These are phyloP conservation scores for Emmonsia crescens DNA, from an alignment of 2,329 filamentous ascomycete genomes.

Conservation along the genomic window DNA sequence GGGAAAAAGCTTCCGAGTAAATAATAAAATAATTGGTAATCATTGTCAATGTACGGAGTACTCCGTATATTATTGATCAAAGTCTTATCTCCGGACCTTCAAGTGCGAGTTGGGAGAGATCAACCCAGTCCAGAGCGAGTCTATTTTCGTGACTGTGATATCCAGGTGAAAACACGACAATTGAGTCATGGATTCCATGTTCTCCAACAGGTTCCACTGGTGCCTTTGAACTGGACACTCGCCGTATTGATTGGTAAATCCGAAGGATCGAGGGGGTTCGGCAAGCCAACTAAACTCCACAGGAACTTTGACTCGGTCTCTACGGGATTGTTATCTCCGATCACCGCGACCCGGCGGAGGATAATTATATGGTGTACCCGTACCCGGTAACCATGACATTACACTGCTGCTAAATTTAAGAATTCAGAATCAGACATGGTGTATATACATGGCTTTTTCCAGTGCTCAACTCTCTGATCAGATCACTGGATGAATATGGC, in stretches of 20 bases:
- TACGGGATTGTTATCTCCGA: too few species aligned
- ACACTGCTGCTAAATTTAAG: neutral
- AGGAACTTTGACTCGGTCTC: too few species aligned
- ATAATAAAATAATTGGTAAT: too few species aligned
- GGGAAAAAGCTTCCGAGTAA: too few species aligned
- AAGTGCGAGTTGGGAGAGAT: too few species aligned
- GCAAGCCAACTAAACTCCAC: too few species aligned
- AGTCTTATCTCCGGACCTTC: neutral
- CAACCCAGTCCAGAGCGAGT: neutral
- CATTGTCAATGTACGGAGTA: neutral
- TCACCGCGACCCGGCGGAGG: too few species aligned
- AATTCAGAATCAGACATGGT: neutral
- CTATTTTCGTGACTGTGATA: neutral
- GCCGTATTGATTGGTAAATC: neutral
- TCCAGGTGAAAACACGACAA: too few species aligned
- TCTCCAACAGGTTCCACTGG: too few species aligned
- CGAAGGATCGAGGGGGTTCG: neutral
- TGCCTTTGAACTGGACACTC: too few species aligned
- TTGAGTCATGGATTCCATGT: too few species aligned
- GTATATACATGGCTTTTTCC: neutral
- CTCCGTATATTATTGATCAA: neutral
- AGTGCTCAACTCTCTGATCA: neutral
- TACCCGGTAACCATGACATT: too few species aligned
- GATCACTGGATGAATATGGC: neutral
- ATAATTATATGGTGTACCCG: neutral